A percentile compares a stretch with the other conserved stretches of the same genome.
These are phyloP conservation scores for Pleurotus ostreatus DNA, from an alignment of 768 basidiomycete genomes.

Conservation along the genomic window DNA sequence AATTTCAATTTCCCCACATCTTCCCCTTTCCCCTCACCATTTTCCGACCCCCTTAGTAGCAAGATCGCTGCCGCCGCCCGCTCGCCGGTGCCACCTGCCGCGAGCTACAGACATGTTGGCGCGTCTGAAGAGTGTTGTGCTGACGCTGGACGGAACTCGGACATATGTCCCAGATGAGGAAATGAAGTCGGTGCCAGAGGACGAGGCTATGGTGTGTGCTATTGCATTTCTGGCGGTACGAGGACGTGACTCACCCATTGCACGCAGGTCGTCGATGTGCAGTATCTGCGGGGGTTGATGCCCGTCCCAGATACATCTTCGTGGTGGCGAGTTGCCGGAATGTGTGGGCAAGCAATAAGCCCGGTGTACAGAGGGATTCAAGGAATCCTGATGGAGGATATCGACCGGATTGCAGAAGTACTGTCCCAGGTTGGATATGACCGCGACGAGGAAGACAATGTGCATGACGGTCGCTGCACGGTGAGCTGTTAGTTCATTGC, in stretches of 20 bases:
- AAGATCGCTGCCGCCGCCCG: no score
- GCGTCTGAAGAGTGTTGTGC: slow-evolving; percentile 3
- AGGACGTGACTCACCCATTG: background rate
- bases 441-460: slow-evolving; percentile 11
- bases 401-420: slow-evolving; percentile 37
- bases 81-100: no score
- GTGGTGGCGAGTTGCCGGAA: slow-evolving; percentile 22
- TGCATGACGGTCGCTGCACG: background rate
- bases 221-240: background rate
- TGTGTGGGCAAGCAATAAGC: slow-evolving; percentile 24
- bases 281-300: slow-evolving; percentile 19
- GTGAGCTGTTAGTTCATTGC: background rate
- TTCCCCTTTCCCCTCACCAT: background rate
- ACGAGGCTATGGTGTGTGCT: slow-evolving; percentile 21
- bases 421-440: slow-evolving; percentile 35
- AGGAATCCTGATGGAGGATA: slow-evolving; percentile 30
- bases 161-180: background rate
- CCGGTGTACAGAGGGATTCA: slow-evolving; percentile 33
- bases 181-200: slow-evolving; percentile 12
- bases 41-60: background rate
- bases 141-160: slow-evolving; percentile 1
- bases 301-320: slow-evolving; percentile 20
- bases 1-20: background rate
- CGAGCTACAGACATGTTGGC: background rate
- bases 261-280: slow-evolving; percentile 24